Conservation (phyloP, 805 yeast species). For the Yueomyces sp. region DNA sequence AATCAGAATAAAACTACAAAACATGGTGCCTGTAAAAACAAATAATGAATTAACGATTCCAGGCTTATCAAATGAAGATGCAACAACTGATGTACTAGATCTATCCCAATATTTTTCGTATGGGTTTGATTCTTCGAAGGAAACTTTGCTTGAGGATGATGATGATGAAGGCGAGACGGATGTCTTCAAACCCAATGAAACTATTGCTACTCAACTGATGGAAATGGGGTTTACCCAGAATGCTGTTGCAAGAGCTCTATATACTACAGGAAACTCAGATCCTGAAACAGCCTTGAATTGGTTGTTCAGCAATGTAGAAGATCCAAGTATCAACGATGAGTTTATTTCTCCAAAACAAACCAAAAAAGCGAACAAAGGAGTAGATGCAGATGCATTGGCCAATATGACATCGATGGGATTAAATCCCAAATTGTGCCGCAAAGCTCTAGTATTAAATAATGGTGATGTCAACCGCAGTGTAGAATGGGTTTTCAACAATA, state of each 20-base stretch:
- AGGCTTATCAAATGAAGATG: conserved; percentile 9
- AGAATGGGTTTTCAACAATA: conserved; percentile 81
- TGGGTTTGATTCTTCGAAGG: conserved; percentile 22
- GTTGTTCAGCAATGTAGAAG: conserved; percentile 84
- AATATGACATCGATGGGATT: conserved; percentile 59
- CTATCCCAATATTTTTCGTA: conserved; percentile 30
- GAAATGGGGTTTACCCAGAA: conserved; percentile 83
- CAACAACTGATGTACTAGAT: conserved; percentile 25
- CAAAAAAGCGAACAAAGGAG: background rate
- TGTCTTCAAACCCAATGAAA: conserved; percentile 41
- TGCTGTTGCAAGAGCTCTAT: conserved; percentile 54
- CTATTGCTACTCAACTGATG: conserved; percentile 38
- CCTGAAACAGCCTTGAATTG: conserved; percentile 78
- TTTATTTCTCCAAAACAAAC: conserved; percentile 23
- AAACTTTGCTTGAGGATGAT: conserved; percentile 16
- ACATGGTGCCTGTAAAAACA: conserved; percentile 82
- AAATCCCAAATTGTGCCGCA: conserved; percentile 43
- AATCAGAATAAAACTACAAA: conserved; percentile 67
- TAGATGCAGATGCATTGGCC: conserved; percentile 17
- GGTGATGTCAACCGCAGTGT: conserved; percentile 65
- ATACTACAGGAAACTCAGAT: conserved; percentile 44
- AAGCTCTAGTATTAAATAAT: conserved; percentile 50
- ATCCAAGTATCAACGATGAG: conserved; percentile 58
- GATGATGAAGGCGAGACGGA: conserved; percentile 1
- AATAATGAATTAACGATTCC: conserved; percentile 55